phyloP scores from a whole-genome alignment of 345 rosid species.

The Eucalyptus regnans region DNA sequence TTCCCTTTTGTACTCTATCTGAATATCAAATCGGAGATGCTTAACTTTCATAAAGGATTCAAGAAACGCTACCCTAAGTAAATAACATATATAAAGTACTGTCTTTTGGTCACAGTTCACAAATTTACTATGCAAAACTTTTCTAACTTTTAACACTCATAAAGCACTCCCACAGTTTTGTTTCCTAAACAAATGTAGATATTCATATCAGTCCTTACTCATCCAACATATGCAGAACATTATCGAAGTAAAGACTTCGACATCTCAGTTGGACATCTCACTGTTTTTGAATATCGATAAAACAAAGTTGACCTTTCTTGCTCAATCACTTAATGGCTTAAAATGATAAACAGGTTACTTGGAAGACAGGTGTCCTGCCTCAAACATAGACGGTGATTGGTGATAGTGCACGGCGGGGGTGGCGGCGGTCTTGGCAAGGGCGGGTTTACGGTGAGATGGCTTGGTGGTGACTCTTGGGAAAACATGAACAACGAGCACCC shows the following conservation, averaged over 20 bases:
- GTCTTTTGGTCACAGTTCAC: background rate
- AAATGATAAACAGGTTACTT: conserved; percentile 42
- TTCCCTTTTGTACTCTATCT: background rate
- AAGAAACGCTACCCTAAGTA: background rate
- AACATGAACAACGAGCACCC: too few species aligned
- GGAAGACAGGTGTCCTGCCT: conserved; percentile 83
- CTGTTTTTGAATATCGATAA: background rate
- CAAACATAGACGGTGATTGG: conserved; percentile 56
- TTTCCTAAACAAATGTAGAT: background rate
- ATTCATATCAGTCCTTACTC: background rate
- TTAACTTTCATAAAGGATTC: background rate
- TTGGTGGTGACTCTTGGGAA: too few species aligned
- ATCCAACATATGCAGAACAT: background rate
- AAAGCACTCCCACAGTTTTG: background rate
- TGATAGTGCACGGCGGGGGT: too few species aligned
- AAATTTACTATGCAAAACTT: background rate
- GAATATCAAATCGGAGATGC: background rate
- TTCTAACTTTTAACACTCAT: background rate
- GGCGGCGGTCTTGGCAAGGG: too few species aligned
- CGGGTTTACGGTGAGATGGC: too few species aligned
- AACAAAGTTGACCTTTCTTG: background rate
- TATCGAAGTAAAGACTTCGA: background rate
- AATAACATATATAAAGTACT: background rate
- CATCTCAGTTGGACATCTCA: background rate
- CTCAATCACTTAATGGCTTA: background rate